Evolutionary conservation across 768 basidiomycete species (phyloP), one percentile per base, ranked within the genome.

Genomic region (Hysterangium stoloniferum): DNA sequence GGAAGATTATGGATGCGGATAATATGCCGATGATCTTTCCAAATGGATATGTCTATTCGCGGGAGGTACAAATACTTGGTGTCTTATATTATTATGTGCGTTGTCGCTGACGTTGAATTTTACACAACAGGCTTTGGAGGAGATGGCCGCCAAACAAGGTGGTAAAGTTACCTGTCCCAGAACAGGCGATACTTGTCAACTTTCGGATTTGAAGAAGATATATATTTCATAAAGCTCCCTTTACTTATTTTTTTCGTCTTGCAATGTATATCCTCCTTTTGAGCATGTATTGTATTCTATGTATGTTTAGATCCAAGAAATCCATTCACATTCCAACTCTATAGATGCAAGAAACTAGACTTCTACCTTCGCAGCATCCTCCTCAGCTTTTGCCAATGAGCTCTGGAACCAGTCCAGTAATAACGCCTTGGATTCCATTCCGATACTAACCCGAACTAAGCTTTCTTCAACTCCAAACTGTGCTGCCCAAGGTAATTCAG

Each of bases 1-100:
- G 95, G 22, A 82, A 84, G 63, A 93, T 98, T 50, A 95, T 98
- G 85, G 87, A 96, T 59, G 93, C 82, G 56, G 82, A 92, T 62
- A 94, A 94, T 59, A 82, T 85, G 74, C 91, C 94, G 0, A 78
- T 96, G 82, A 85, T 82, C 11, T 89, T 96, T 58, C 86, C 92
- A 2, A 81, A 89, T 55, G 94, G 95, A 15, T 75, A 84, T 59
- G 94, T 97, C 33, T 97, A 97, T 64, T 94, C 91, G n/a, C 72
- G 79, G 65, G 88, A 93, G 76, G 94, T 88, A 59, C n/a, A n/a
- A n/a, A n/a, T n/a, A n/a, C n/a, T n/a, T n/a, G n/a, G n/a, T 52
- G 80, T 68, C 12, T 25, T 22, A 11, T 25, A 8, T 49, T 41
- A 22, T 45, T 29, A 9, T 7, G 9, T 47, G 17, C 41, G 27